Evolutionary conservation across 1,284 basidiomycete species (phyloP).

Genomic region (Irpex sp.): DNA sequence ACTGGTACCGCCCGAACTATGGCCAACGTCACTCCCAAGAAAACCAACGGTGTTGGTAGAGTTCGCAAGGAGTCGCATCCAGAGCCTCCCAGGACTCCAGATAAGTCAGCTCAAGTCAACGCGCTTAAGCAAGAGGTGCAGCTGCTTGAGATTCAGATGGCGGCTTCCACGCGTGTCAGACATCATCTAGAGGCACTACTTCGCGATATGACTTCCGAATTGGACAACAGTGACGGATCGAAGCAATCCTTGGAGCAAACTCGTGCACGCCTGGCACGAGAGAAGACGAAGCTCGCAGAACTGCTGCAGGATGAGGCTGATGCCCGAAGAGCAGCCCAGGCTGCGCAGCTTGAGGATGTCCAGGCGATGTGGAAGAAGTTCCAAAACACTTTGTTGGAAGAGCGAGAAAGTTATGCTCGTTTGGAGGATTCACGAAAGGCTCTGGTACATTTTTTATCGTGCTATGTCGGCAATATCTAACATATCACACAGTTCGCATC

Average conservation of each 20-base stretch:
- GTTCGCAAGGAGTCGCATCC: conserved; percentile 32
- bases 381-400: conserved; percentile 56
- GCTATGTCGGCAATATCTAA: conserved; percentile 1
- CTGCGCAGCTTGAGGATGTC: conserved; percentile 59
- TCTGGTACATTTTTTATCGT: conserved; percentile 39
- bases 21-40: conserved; percentile 43
- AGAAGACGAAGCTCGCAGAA: conserved; percentile 54
- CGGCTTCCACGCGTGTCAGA: conserved; percentile 63
- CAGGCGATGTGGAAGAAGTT: conserved; percentile 70
- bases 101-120: conserved; percentile 43
- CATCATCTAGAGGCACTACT: conserved; percentile 63
- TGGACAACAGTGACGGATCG: conserved; percentile 64
- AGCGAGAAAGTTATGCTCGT: conserved; percentile 58
- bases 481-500: conserved; percentile 49
- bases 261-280: conserved; percentile 51
- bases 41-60: conserved; percentile 38
- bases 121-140: conserved; percentile 65
- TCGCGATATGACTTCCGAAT: conserved; percentile 58
- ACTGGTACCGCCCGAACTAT: conserved; percentile 31
- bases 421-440: conserved; percentile 73
- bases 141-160: conserved; percentile 66
- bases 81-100: conserved; percentile 37
- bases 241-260: conserved; percentile 61
- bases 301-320: conserved; percentile 64
- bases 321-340: conserved; percentile 55